Conservation (phyloP, 345 rosid genomes). For the Salix suchowensis region DNA sequence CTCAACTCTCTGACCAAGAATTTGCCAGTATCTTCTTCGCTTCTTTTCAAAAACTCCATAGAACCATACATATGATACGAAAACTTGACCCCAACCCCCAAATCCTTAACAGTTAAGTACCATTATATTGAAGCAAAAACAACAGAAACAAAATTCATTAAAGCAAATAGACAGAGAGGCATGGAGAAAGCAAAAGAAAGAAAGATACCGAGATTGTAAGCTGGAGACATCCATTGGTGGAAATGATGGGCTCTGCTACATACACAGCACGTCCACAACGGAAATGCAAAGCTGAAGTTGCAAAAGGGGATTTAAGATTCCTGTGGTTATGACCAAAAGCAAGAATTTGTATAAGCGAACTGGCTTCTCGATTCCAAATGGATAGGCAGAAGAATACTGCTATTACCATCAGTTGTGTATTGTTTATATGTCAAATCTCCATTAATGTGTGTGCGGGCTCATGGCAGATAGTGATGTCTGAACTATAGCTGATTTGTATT, state of each 20-base stretch:
- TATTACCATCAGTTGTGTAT: too few species aligned
- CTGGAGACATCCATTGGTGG: slow-evolving; percentile 16
- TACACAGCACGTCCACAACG: too few species aligned
- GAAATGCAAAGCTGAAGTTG: not conserved
- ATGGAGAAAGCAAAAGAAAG: not conserved
- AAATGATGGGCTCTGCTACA: not conserved
- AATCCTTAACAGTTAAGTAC: not conserved
- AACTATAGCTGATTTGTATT: too few species aligned
- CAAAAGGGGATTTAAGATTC: not conserved
- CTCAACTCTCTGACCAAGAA: not conserved
- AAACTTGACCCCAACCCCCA: too few species aligned
- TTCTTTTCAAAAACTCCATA: not conserved
- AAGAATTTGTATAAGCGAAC: slow-evolving; percentile 2
- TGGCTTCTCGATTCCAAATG: slow-evolving; percentile 7
- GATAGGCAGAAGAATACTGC: not conserved
- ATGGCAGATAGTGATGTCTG: too few species aligned
- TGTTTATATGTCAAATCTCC: too few species aligned
- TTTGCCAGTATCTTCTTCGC: not conserved
- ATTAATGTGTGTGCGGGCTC: too few species aligned
- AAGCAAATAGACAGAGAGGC: too few species aligned
- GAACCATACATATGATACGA: too few species aligned
- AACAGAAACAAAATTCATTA: not conserved
- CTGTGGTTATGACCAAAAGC: not conserved
- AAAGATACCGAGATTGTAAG: slow-evolving; percentile 26
- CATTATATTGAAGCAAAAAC: not conserved